phyloP scores from a whole-genome alignment of 768 basidiomycete species.

The Trametes cubensis region DNA sequence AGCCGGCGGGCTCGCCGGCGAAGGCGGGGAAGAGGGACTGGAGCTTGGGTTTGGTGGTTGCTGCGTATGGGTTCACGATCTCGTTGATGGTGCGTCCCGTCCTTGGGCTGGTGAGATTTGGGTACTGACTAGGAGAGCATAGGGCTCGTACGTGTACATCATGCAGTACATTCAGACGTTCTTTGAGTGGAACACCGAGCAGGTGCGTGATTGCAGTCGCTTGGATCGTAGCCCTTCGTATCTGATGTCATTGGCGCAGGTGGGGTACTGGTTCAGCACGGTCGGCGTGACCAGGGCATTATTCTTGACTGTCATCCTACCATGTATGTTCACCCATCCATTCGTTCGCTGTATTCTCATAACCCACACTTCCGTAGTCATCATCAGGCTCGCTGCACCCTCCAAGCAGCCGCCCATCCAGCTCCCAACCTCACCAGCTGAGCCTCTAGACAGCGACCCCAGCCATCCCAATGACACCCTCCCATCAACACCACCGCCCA shows the following conservation, averaged over 20 bases:
- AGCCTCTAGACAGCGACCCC: constrained; percentile 27
- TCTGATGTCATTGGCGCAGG: constrained; percentile 38
- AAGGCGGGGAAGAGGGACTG: constrained; percentile 56
- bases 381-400: constrained; percentile 57
- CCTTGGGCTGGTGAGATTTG: not conserved
- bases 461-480: not conserved
- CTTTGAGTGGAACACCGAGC: constrained; percentile 71
- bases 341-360: not conserved
- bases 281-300: constrained; percentile 56
- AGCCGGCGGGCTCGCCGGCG: constrained; percentile 39
- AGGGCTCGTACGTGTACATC: constrained; percentile 62
- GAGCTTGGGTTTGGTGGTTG: constrained; percentile 60
- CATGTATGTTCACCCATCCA: constrained; percentile 47
- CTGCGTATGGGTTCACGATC: constrained; percentile 50
- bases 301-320: constrained; percentile 59
- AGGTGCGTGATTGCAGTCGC: constrained; percentile 40
- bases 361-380: constrained; percentile 39
- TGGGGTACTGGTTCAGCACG: constrained; percentile 73
- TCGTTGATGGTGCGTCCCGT: constrained; percentile 49
- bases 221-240: not conserved
- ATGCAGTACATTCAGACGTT: constrained; percentile 65
- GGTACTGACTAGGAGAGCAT: not conserved
- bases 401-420: constrained; percentile 34
- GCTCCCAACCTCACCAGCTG: constrained; percentile 28
- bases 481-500: not conserved